Evolutionary conservation across 1,284 basidiomycete genomes (phyloP), one percentile per base, ranked within the genome.

Genomic region (Trametes versicolor): DNA sequence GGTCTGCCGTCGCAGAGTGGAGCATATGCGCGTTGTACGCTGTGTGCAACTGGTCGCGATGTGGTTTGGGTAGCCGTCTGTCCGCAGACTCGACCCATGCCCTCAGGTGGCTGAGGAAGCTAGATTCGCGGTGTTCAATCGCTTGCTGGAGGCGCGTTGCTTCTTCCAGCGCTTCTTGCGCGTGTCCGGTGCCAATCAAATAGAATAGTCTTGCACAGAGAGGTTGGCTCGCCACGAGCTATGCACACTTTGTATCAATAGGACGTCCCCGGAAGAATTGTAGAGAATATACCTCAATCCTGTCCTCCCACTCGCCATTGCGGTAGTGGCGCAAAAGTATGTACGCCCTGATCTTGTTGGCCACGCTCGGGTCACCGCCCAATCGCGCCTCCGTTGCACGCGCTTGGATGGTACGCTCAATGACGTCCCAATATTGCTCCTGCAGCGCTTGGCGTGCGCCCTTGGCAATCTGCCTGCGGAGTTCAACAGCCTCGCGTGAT

Each of bases 161-260:
- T 63, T 96, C 91, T 8, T 87, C 83, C 37, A 97, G 80, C 0
- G 97, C 96, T 67, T 98, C 96, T 48, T 86, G 80, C 13, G 84
- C 76, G 75, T 97, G 90, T 0, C 97, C 98, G 2, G 92, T 92
- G 32, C 97, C 90, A 9, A 99, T 83, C 10, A 99, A 86, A 79
- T 94, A 96, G 80, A 95, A 99, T 45, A 98, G 78, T 64, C 93
- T 90, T 15, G 97, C 97, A 96, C 96, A 99, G 17, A 99, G 74
- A 7, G 96, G 95, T 71, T 92, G 90, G 17, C 93, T 92, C 58
- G 90, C 89, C 27, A 97, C 88, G 58, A 95, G 82, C 92, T 96
- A 64, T 27, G 51, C 61, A 63, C 34, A 19, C 21, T 6, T n/a
- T 27, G 19, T 23, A 8, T 15, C 23, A 36, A 12, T 53, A 4